Conservation (phyloP, 305 asterid genomes). For the Striga hermonthica region DNA sequence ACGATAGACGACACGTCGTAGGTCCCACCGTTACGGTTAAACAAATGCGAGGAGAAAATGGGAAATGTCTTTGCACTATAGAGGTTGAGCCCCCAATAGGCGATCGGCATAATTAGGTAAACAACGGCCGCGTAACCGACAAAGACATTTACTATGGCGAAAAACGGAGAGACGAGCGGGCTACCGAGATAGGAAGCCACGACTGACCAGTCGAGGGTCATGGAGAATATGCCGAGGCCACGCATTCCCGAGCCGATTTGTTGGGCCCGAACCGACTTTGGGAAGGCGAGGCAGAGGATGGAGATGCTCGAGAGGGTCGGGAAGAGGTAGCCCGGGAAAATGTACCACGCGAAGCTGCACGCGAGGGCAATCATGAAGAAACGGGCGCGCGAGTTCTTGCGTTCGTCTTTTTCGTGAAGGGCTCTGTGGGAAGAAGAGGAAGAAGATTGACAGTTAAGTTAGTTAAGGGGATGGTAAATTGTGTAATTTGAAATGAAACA, state of each 20-base stretch:
- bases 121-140: conserved; percentile 46
- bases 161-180: conserved; percentile 70
- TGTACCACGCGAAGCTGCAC: conserved; percentile 57
- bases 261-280: conserved; percentile 52
- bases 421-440: conserved; percentile 43
- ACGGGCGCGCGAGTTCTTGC: conserved; percentile 43
- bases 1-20: conserved; percentile 57
- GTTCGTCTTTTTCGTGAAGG: conserved; percentile 54
- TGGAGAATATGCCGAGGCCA: conserved; percentile 63
- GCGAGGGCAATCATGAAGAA: conserved; percentile 57
- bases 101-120: conserved; percentile 46
- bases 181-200: conserved; percentile 54
- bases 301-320: conserved; percentile 46
- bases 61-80: conserved; percentile 61
- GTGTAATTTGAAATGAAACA: too few relatives aligned
- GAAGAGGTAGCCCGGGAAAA: conserved; percentile 59
- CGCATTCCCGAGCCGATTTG: conserved; percentile 62
- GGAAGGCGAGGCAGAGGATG: conserved; percentile 46
- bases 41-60: conserved; percentile 45
- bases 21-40: conserved; percentile 30
- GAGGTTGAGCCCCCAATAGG: conserved; percentile 66
- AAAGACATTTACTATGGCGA: conserved; percentile 48
- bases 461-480: too few relatives aligned
- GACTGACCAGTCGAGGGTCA: conserved; percentile 63
- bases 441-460: too few relatives aligned